Conservation (phyloP, 352 stramenopile genomes). For the Elongisporangium senticosum region DNA sequence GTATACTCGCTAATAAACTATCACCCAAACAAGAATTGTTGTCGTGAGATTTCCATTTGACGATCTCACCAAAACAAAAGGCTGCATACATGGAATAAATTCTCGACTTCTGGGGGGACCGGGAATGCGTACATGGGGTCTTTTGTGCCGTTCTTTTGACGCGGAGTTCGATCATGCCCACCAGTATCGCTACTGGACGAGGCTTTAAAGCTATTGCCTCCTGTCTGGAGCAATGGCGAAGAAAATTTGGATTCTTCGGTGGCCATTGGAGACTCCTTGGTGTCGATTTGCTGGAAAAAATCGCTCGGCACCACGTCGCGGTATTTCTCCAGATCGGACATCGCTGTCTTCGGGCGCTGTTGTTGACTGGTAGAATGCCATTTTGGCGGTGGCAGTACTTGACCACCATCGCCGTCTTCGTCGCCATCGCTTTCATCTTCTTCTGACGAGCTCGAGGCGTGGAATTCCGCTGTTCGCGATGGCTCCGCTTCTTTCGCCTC, state of each 20-base stretch:
- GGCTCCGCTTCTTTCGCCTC: constrained; percentile 46
- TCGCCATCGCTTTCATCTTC: constrained; percentile 10
- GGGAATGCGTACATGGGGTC: not conserved
- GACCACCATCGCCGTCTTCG: constrained; percentile 7
- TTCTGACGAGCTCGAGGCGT: constrained; percentile 53
- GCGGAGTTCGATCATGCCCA: not conserved
- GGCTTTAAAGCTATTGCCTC: not conserved
- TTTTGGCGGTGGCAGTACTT: not conserved
- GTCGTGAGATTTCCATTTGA: not conserved
- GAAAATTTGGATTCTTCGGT: not conserved
- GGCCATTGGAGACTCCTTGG: not conserved
- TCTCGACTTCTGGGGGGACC: constrained; percentile 50
- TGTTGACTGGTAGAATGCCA: constrained; percentile 4
- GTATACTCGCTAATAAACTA: constrained; percentile 81
- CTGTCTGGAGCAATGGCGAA: not conserved
- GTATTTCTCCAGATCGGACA: constrained; percentile 51
- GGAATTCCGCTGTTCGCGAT: constrained; percentile 46
- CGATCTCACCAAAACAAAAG: not conserved
- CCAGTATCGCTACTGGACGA: not conserved
- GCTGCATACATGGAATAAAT: constrained; percentile 44
- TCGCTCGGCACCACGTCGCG: constrained; percentile 42
- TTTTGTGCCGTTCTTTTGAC: not conserved
- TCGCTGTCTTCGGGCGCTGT: constrained; percentile 41
- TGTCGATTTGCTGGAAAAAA: constrained; percentile 41
- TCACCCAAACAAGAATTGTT: constrained; percentile 4